A percentile compares a stretch with the other conserved stretches of the same genome.
phyloP scores from a whole-genome alignment of 139 green algal genomes.

The Tetraselmis striata region DNA sequence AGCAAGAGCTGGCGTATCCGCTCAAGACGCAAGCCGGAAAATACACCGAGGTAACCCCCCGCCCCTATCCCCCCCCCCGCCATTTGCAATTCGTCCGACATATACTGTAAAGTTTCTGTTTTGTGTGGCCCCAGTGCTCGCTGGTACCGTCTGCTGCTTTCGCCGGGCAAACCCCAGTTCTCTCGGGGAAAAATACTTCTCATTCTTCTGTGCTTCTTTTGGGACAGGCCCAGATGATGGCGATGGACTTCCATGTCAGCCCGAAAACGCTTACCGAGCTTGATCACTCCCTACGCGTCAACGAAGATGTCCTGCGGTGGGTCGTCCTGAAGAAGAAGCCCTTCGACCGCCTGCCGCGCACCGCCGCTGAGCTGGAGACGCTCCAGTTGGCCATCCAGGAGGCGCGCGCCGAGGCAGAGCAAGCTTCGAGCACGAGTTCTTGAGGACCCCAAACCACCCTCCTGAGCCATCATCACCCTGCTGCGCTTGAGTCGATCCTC shows the following conservation, averaged over 20 bases:
- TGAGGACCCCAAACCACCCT: too few species aligned
- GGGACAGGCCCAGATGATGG: constrained; percentile 66
- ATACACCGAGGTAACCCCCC: constrained; percentile 55
- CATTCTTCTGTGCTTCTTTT: too few species aligned
- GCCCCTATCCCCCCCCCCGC: too few species aligned
- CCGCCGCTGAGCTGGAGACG: not conserved
- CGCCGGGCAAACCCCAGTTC: too few species aligned
- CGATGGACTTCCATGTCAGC: constrained; percentile 60
- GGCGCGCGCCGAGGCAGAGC: not conserved
- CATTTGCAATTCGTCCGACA: too few species aligned
- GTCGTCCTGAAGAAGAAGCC: constrained; percentile 43
- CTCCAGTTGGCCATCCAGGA: not conserved
- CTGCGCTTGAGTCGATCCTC: too few species aligned
- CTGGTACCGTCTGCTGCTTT: too few species aligned
- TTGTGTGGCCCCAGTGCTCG: too few species aligned
- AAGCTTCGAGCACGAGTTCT: too few species aligned
- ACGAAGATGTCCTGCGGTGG: constrained; percentile 63
- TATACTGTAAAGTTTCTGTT: too few species aligned
- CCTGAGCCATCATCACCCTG: too few species aligned
- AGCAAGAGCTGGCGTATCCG: constrained; percentile 65
- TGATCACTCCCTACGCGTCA: constrained; percentile 51
- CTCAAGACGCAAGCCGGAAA: constrained; percentile 45
- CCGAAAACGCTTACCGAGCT: constrained; percentile 40
- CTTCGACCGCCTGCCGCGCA: not conserved
- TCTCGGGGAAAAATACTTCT: too few species aligned